phyloP scores from a whole-genome alignment of 2,329 filamentous ascomycete genomes.

The Didymella segeticola region DNA sequence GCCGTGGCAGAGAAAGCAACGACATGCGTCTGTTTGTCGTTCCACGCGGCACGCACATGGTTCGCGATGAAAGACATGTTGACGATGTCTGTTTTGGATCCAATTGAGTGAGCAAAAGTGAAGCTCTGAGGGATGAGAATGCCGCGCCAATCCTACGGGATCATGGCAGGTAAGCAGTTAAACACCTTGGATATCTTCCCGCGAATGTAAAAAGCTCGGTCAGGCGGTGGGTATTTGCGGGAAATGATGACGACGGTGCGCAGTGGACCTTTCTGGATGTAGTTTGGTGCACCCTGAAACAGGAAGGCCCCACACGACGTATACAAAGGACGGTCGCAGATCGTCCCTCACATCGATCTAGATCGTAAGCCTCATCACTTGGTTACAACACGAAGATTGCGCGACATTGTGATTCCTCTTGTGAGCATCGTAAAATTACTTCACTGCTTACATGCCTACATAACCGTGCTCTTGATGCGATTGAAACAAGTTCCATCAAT shows the following conservation, averaged over 20 bases:
- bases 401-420: background rate
- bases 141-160: background rate
- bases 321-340: conserved; percentile 1
- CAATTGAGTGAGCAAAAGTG: conserved; percentile 8
- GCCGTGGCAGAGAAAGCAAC: conserved; percentile 62
- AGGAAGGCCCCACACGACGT: conserved; percentile 1
- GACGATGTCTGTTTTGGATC: background rate
- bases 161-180: background rate
- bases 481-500: conserved; percentile 12
- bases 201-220: conserved; percentile 8
- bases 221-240: conserved; percentile 16
- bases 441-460: background rate
- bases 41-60: conserved; percentile 32
- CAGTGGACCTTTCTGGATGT: conserved; percentile 7
- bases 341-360: conserved; percentile 13
- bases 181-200: conserved; percentile 7
- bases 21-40: conserved; percentile 55
- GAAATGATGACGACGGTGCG: conserved; percentile 18
- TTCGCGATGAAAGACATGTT: conserved; percentile 22
- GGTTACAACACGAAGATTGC: background rate
- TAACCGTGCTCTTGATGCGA: conserved; percentile 5
- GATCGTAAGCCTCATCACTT: conserved; percentile 1
- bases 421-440: background rate
- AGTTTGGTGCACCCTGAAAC: conserved; percentile 1
- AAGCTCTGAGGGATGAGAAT: background rate